These are phyloP conservation scores for Talaromyces sp. DNA, from an alignment of 2,329 filamentous ascomycete genomes.

Conservation along the genomic window DNA sequence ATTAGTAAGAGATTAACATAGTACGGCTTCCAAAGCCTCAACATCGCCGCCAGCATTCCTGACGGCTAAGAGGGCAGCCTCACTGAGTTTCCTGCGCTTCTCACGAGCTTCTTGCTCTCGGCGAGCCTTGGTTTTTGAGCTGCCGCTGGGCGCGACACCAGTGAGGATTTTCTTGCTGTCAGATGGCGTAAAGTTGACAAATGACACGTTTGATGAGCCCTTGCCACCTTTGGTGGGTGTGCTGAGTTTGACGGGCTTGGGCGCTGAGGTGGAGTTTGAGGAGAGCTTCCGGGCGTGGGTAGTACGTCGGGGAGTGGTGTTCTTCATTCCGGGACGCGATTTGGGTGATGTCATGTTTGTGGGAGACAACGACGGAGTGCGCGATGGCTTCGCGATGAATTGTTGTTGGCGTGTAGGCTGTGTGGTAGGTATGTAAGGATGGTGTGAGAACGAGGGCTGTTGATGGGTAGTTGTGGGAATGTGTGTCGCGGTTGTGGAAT, in stretches of 20 bases:
- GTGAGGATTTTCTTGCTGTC: slow-evolving; percentile 77
- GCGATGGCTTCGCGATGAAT: slow-evolving; percentile 25
- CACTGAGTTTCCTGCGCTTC: slow-evolving; percentile 53
- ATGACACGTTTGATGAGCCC: slow-evolving; percentile 50
- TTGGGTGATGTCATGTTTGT: slow-evolving; percentile 31
- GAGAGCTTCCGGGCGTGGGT: slow-evolving; percentile 41
- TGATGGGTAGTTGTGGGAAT: slow-evolving; percentile 15
- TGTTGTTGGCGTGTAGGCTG: slow-evolving; percentile 23
- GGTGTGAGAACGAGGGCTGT: slow-evolving; percentile 12
- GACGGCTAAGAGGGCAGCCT: slow-evolving; percentile 43
- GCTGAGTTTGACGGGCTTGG: slow-evolving; percentile 29
- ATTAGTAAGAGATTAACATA: slow-evolving; percentile 29
- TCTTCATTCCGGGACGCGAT: slow-evolving; percentile 26
- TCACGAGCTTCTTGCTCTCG: slow-evolving; percentile 84
- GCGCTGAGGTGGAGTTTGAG: slow-evolving; percentile 31
- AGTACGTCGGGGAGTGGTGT: slow-evolving; percentile 32
- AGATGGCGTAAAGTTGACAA: slow-evolving; percentile 85
- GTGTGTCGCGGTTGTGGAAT: slow-evolving; percentile 20
- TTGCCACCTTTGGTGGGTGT: slow-evolving; percentile 29
- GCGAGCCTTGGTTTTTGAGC: slow-evolving; percentile 89
- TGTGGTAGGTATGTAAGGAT: slow-evolving; percentile 21
- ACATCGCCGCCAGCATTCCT: slow-evolving; percentile 46
- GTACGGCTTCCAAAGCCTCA: slow-evolving; percentile 40
- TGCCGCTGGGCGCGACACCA: slow-evolving; percentile 87
- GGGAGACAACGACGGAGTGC: slow-evolving; percentile 40